phyloP scores from a whole-genome alignment of 257 asterid genomes.

The Solanum okadae region DNA sequence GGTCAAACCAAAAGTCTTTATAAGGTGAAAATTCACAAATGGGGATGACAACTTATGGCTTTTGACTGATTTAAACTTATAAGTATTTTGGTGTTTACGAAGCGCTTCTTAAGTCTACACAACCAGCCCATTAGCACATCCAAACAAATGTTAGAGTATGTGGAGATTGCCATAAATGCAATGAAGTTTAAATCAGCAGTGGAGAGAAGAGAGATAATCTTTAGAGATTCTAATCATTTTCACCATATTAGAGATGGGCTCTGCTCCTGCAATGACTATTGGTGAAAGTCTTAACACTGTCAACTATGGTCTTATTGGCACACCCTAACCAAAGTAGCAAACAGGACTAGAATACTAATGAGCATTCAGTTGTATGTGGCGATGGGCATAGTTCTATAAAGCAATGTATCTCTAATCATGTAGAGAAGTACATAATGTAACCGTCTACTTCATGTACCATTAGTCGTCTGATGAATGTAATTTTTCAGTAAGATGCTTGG shows the following conservation, averaged over 20 bases:
- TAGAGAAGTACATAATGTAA: not conserved
- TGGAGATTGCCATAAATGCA: constrained; percentile 74
- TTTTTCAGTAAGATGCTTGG: not conserved
- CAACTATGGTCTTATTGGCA: not conserved
- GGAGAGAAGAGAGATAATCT: constrained; percentile 63
- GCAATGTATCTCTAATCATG: not conserved
- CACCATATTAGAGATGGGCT: constrained; percentile 69
- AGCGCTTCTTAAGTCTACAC: not conserved
- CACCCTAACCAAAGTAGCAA: not conserved
- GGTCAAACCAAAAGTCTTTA: not conserved
- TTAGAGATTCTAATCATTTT: constrained; percentile 83
- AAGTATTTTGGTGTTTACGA: not conserved
- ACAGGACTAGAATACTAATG: not conserved
- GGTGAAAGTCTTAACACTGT: constrained; percentile 22
- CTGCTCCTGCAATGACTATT: constrained; percentile 84
- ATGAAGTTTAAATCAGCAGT: constrained; percentile 63
- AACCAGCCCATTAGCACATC: constrained; percentile 20
- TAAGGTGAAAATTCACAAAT: not conserved
- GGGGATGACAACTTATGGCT: not conserved
- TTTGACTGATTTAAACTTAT: not conserved
- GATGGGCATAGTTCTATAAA: not conserved
- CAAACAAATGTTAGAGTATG: constrained; percentile 62
- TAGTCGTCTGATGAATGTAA: not conserved
- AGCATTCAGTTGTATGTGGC: not conserved
- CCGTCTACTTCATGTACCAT: not conserved